phyloP scores from a whole-genome alignment of 2,329 filamentous ascomycete species.

The Neobulgaria alba region DNA sequence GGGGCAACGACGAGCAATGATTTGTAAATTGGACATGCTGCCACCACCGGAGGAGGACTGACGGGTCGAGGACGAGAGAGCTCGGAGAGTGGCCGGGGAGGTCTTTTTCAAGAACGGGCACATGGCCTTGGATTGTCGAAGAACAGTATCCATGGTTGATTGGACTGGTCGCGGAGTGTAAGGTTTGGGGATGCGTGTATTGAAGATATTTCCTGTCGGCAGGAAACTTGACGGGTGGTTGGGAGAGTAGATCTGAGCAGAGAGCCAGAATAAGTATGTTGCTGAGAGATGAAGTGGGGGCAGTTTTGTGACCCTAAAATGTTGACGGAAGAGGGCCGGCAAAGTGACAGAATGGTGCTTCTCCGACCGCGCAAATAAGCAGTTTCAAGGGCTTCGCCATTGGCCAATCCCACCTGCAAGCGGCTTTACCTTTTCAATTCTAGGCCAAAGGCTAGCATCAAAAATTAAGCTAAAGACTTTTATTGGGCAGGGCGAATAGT shows the following conservation, averaged over 20 bases:
- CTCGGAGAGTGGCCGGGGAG: slow-evolving; percentile 81
- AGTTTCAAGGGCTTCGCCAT: background rate
- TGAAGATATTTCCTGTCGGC: slow-evolving; percentile 8
- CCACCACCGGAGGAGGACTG: slow-evolving; percentile 66
- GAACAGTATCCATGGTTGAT: slow-evolving; percentile 86
- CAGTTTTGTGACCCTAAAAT: background rate
- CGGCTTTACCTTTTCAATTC: background rate
- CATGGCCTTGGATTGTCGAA: slow-evolving; percentile 92
- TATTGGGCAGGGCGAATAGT: too few species aligned
- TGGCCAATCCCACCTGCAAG: background rate
- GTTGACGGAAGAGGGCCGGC: background rate
- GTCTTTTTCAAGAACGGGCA: slow-evolving; percentile 97
- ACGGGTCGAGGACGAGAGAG: slow-evolving; percentile 65
- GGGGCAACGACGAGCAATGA: slow-evolving; percentile 88
- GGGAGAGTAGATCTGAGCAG: background rate
- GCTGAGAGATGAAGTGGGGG: background rate
- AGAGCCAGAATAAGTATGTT: background rate
- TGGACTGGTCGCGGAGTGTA: too few species aligned
- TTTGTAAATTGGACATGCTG: slow-evolving; percentile 94
- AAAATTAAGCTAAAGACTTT: too few species aligned
- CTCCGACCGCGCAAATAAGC: background rate
- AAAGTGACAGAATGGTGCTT: background rate
- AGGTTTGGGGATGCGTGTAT: slow-evolving; percentile 12
- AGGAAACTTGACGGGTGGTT: slow-evolving; percentile 1
- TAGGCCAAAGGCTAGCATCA: too few species aligned